Evolutionary conservation across 208 protist genomes (phyloP).

Genomic region (Crithidia expoeki): DNA sequence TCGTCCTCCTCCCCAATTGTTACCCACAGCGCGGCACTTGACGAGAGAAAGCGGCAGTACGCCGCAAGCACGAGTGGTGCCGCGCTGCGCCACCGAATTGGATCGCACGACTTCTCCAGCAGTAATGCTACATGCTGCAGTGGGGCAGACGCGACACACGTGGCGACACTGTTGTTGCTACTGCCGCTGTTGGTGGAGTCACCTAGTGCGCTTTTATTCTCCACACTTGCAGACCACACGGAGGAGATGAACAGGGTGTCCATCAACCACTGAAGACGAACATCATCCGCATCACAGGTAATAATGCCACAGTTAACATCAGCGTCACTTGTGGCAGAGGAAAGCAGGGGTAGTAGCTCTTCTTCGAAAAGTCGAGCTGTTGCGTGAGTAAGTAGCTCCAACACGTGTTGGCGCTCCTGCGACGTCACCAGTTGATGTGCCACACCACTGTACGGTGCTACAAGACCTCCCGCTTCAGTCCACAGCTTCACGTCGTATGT

Average conservation of each 20-base stretch:
- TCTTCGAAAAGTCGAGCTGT: conserved; percentile 20
- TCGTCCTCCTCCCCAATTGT: neutral
- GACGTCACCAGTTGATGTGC: conserved; percentile 4
- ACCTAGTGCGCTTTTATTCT: too few relatives aligned
- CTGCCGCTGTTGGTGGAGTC: neutral
- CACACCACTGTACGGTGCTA: neutral
- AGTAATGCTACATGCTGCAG: conserved; percentile 9
- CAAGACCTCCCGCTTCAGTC: too few relatives aligned
- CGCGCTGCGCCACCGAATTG: conserved; percentile 28
- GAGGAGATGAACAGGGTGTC: conserved; percentile 21
- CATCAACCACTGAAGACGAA: conserved; percentile 27
- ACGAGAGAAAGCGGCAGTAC: conserved; percentile 15
- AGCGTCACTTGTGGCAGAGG: neutral
- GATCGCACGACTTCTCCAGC: conserved; percentile 21
- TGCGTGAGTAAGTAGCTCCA: conserved; percentile 3
- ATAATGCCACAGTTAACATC: neutral
- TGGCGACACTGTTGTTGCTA: neutral
- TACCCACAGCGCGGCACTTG: conserved; percentile 30
- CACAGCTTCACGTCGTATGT: too few relatives aligned
- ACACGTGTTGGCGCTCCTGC: conserved; percentile 8
- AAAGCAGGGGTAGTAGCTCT: conserved; percentile 16
- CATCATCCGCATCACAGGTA: conserved; percentile 11
- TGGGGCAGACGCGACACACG: conserved; percentile 2
- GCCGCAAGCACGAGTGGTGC: conserved; percentile 12
- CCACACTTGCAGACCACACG: too few relatives aligned